Percentiles rank a stretch among this genome's conserved stretches.
phyloP scores from a whole-genome alignment of 495 filamentous ascomycete species.

The Aspergillus coremiiformis region DNA sequence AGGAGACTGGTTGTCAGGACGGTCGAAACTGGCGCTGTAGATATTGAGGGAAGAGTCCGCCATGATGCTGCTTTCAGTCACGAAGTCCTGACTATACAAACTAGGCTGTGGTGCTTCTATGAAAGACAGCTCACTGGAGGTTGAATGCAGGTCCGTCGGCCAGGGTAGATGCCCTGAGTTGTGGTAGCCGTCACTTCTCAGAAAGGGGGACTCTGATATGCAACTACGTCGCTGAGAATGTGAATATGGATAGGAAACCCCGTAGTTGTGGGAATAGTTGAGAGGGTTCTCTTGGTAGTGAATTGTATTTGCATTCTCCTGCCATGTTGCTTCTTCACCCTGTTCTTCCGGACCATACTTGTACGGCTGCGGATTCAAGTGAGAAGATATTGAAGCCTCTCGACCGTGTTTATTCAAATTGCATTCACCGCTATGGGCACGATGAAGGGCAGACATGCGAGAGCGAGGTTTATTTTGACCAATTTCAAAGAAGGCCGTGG shows the following conservation, averaged over 20 bases:
- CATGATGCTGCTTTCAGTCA: background rate
- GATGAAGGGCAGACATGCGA: slow-evolving; percentile 6
- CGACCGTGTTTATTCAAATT: background rate
- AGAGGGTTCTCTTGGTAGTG: slow-evolving; percentile 15
- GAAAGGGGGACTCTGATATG: slow-evolving; percentile 11
- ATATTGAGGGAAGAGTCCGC: slow-evolving; percentile 10
- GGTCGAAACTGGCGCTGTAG: slow-evolving; percentile 17
- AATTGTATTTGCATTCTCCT: background rate
- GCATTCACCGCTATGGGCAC: background rate
- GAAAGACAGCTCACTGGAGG: background rate
- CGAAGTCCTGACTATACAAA: background rate
- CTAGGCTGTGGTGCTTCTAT: background rate
- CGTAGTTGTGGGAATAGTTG: slow-evolving; percentile 9
- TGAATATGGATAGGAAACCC: background rate
- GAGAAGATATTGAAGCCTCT: background rate
- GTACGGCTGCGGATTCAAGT: slow-evolving; percentile 1
- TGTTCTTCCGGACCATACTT: background rate
- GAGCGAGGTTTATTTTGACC: slow-evolving; percentile 5
- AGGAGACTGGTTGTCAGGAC: slow-evolving; percentile 13
- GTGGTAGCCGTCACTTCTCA: background rate
- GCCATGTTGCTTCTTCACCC: background rate
- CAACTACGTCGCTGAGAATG: slow-evolving; percentile 1
- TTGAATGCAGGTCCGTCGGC: background rate
- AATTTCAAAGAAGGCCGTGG: background rate
- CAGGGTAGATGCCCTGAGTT: background rate